Evolutionary conservation across 345 rosid species (phyloP).

Genomic region (Lagerstroemia speciosa): DNA sequence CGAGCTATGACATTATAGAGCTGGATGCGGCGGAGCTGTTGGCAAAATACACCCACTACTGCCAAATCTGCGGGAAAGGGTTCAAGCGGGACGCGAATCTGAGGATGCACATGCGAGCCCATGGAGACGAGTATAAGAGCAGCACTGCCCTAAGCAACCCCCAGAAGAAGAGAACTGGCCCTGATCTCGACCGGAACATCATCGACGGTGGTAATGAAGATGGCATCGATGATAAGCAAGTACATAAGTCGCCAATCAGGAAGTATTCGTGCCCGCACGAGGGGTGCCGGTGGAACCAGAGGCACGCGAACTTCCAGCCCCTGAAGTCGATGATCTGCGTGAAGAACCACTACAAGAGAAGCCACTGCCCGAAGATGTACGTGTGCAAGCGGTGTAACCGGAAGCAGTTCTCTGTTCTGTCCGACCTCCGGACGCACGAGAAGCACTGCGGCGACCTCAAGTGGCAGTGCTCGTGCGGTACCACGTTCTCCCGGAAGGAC

Average conservation of each 20-base stretch:
- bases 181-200: neutral
- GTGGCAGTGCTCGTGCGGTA: conserved; percentile 90
- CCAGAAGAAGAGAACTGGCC: conserved; percentile 20
- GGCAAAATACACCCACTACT: conserved; percentile 82
- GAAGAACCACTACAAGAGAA: conserved; percentile 92
- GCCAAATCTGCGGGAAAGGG: conserved; percentile 78
- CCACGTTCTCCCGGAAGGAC: conserved; percentile 77
- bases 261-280: conserved; percentile 79
- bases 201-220: neutral
- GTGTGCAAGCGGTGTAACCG: conserved; percentile 66
- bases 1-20: conserved; percentile 45
- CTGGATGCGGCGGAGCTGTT: conserved; percentile 48
- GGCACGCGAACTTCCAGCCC: conserved; percentile 78
- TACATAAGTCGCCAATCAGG: conserved; percentile 15
- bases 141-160: conserved; percentile 59
- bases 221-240: conserved; percentile 6
- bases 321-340: conserved; percentile 76
- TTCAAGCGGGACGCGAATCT: conserved; percentile 86
- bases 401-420: conserved; percentile 81
- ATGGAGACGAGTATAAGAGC: conserved; percentile 79
- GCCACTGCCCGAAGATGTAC: conserved; percentile 90
- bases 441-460: conserved; percentile 78
- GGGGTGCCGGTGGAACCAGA: conserved; percentile 84
- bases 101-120: conserved; percentile 98
- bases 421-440: conserved; percentile 88